Evolutionary conservation across 345 rosid genomes (phyloP).

Genomic region (Clausena lansium): DNA sequence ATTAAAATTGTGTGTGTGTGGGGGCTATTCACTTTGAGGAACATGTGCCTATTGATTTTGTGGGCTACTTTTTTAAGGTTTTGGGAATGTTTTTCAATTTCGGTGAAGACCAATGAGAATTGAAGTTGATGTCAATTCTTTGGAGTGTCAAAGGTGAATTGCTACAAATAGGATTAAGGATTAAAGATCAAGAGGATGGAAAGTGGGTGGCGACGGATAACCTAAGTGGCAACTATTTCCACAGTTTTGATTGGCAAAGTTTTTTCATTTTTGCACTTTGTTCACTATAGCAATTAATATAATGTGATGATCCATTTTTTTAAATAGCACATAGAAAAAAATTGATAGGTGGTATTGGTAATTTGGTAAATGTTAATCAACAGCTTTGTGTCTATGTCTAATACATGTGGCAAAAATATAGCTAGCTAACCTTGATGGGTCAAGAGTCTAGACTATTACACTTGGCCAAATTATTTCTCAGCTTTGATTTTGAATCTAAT

Average conservation of each 20-base stretch:
- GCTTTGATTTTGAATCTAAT: neutral
- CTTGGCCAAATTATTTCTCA: neutral
- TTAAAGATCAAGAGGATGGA: conserved; percentile 24
- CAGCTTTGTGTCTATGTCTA: neutral
- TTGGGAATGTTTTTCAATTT: conserved; percentile 2
- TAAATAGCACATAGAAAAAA: neutral
- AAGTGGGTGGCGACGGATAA: conserved; percentile 66
- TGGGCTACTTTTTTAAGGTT: conserved; percentile 19
- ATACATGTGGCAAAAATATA: neutral
- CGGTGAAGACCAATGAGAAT: neutral
- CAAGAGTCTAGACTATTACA: neutral
- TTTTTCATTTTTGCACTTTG: conserved; percentile 8
- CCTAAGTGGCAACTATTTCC: conserved; percentile 48
- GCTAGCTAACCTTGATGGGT: neutral
- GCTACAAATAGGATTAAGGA: neutral
- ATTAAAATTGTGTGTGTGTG: conserved; percentile 6
- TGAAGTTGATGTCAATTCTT: neutral
- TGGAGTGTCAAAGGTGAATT: conserved; percentile 20
- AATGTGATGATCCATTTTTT: neutral
- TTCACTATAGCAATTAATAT: neutral
- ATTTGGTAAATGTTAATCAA: neutral
- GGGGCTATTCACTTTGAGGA: neutral
- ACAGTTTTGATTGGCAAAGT: conserved; percentile 7
- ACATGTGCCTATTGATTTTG: conserved; percentile 5
- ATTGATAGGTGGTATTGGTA: neutral